Evolutionary conservation across 345 rosid genomes (phyloP), one percentile per base, ranked within the genome.

Genomic region (Corymbia maculata): DNA sequence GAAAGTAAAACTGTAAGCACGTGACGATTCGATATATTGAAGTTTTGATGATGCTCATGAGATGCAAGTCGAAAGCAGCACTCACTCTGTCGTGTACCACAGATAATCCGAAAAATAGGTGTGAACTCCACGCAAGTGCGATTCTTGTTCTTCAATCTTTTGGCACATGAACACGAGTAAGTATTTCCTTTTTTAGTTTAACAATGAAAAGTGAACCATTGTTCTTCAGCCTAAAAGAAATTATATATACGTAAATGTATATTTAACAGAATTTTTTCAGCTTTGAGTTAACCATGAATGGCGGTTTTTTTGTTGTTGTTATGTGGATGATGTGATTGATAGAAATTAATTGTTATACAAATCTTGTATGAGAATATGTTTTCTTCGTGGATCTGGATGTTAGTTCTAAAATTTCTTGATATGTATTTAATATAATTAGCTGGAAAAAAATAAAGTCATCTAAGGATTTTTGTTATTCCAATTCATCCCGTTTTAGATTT

Each of bases 41-140:
- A 66, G 45, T 66, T n/a, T 49, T 21, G n/a, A 24, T 5, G 21
- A n/a, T 51, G 52, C 52, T 28, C 15, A 85, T 50, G 51, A 52
- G 86, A 13, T 85, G 86, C 30, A 16, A 13, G 28, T 52, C 10
- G 14, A 44, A 75, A 36, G 49, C 28, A 42, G 24, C 24, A 89
- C 94, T 93, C 79, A 93, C 94, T 93, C 91, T 87, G 92, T 90
- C 90, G 89, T 89, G 75, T 93, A 93, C 94, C 94, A 93, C 87
- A 93, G 51, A 57, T 93, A 93, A 88, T 93, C 94, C 9, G 94
- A 87, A 50, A 36, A 36, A 36, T 36, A 36, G 42, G 4, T 36
- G 42, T 36, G 42, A 36, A 36, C 42, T 36, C 42, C 21, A 19
- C 4, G 10, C 17, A 22, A 3, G 21, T 53, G 21, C 21, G n/a